These are phyloP conservation scores for Hamamelis virginiana DNA, from an alignment of 164 flowering plant species.

Conservation along the genomic window DNA sequence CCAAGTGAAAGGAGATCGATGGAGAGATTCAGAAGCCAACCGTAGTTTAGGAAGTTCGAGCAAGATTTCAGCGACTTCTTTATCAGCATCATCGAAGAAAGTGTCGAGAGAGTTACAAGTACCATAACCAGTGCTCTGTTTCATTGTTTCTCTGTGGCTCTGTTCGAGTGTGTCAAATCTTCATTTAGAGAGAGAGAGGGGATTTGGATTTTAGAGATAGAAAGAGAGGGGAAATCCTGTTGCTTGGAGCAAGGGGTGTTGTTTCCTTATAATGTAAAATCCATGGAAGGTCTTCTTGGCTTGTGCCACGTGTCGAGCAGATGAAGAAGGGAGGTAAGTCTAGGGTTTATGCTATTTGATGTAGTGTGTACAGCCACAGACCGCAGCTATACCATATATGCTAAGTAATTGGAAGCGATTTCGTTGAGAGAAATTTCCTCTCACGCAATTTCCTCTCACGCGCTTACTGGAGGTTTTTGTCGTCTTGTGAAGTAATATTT, in stretches of 20 bases:
- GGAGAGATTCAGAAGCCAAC: neutral
- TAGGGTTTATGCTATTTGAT: slow-evolving; percentile 10
- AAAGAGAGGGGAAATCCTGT: neutral
- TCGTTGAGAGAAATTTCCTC: no score
- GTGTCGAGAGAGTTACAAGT: neutral
- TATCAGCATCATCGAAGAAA: slow-evolving; percentile 11
- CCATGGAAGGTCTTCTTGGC: neutral
- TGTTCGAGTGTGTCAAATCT: neutral
- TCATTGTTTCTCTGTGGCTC: neutral
- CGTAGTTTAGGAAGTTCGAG: slow-evolving; percentile 21
- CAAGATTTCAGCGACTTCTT: slow-evolving; percentile 21
- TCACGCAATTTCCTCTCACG: no score
- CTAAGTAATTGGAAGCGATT: no score
- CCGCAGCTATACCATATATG: neutral
- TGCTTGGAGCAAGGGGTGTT: neutral
- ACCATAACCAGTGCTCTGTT: neutral
- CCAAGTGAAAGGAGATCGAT: slow-evolving; percentile 26
- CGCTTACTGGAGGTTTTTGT: no score
- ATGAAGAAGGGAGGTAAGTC: slow-evolving; percentile 1
- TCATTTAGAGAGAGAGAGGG: neutral
- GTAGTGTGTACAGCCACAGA: neutral
- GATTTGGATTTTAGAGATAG: neutral
- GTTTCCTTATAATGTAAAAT: neutral
- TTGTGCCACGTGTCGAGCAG: slow-evolving; percentile 13
- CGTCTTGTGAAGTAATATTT: no score